Evolutionary conservation across 371 early-diverging fungal genomes (phyloP).

Genomic region (Smittium mucronatum): DNA sequence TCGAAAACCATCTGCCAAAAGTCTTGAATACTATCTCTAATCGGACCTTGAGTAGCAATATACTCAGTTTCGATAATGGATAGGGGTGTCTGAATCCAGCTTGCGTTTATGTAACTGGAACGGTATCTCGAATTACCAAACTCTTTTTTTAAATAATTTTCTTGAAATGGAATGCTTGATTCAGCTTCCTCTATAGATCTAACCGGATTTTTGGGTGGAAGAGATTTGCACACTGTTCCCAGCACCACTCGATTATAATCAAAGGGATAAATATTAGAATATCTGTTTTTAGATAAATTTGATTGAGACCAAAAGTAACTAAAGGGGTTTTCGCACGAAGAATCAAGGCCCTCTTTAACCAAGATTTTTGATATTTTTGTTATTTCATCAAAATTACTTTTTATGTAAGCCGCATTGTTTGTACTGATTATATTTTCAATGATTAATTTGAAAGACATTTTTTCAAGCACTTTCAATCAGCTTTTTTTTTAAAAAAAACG

Average conservation of each 20-base stretch:
- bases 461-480: no score
- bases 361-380: no score
- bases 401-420: no score
- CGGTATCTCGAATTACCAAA: constrained; percentile 7
- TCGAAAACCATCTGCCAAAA: constrained; percentile 90
- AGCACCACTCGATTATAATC: constrained; percentile 11
- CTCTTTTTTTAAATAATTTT: not conserved
- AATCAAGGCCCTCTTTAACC: no score
- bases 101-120: constrained; percentile 71
- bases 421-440: no score
- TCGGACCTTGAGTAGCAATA: constrained; percentile 81
- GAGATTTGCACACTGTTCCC: not conserved
- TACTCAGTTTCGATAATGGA: constrained; percentile 35
- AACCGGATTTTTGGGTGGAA: not conserved
- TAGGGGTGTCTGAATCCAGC: constrained; percentile 38
- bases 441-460: no score
- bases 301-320: constrained; percentile 10
- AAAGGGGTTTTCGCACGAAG: no score
- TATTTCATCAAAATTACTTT: no score
- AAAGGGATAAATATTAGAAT: constrained; percentile 6
- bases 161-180: not conserved
- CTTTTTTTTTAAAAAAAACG: no score
- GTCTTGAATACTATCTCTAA: constrained; percentile 63
- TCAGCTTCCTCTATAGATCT: not conserved
- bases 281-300: constrained; percentile 2